Evolutionary conservation across 345 rosid genomes (phyloP), one percentile per base, ranked within the genome.

Genomic region (Aquilaria yunnanensis): DNA sequence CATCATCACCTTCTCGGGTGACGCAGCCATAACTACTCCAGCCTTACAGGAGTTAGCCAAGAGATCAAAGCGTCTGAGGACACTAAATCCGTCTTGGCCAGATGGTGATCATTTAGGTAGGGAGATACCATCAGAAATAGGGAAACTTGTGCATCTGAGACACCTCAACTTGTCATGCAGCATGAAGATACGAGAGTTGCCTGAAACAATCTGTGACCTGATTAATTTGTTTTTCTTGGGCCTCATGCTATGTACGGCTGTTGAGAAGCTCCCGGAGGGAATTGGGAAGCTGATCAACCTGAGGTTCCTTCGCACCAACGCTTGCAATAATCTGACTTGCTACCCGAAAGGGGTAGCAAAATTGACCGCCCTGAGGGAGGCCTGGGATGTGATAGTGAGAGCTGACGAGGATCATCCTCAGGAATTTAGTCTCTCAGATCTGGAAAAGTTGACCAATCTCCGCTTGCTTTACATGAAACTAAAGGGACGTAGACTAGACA

Each of bases 291-390:
- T 59, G 8, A 16, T 46, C 51, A 59, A 59, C 32, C 41, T 59
- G 34, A 59, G 47, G 33, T 2, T 3, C 12, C 32, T 59, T 59
- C 7, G 14, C 10, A 8, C 32, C 12, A 0, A 3, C 0, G 8
- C 5, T 45, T 41, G 62, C 62, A 4, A 2, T 2, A 16, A 4
- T 6, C 14, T 59, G 12, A 59, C 50, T 11, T 43, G n/a, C 62
- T 59, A 29, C 51, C 62, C 62, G 1, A 59, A 59, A 59, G 62
- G 51, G 5, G 49, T 59, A 3, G 32, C 32, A 11, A 59, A 16
- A 59, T 43, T 59, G 4, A 59, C 62, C 1, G 23, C 50, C 29
- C 50, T 59, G 45, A 59, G 50, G 32, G 1, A 9, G 3, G 10
- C 23, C n/a, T 1, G 3, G 23, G 33, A 3, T 13, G 29, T 43